Base-by-base conservation (phyloP, 2,329 filamentous ascomycete species). In the Colletotrichum sp. region DNA sequence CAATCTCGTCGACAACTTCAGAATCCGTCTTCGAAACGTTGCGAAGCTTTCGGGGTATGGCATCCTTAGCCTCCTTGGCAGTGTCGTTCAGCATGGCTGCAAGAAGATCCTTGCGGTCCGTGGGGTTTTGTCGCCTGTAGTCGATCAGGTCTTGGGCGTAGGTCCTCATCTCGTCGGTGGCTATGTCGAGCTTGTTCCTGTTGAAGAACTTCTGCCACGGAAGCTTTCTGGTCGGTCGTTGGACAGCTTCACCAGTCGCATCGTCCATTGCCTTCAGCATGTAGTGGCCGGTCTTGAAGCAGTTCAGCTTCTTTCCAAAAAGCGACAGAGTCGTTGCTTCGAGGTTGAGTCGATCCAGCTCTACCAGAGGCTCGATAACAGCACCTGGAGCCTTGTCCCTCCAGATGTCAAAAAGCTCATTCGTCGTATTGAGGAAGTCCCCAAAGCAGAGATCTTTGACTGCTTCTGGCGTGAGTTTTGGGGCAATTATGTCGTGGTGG, bases 1-100 rank as follows among this genome's bases (percentile, higher is more conserved):
- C 90, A 78, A 95, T 92, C 81, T 95, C 93, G 82, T 94, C 92
- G 64, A 93, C 88, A 65, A 94, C 88, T 75, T 91, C 90, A 12
- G 89, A 89, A 6, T 94, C 18, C 16, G 2, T 34, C 58, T 13
- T 61, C 8, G 16, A 61, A 15, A 8, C 4, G 3, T 32, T 30
- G 0, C 2, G 18, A 1, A n/a, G n/a, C 13, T 34, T n/a, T n/a
- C n/a, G n/a, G n/a, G n/a, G n/a, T n/a, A n/a, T n/a, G n/a, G n/a
- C n/a, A n/a, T n/a, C n/a, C n/a, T n/a, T n/a, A n/a, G n/a, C n/a
- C n/a, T n/a, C 93, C 55, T 86, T 88, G 15, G 85, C 88, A 71
- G 36, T 36, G 3, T 5, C 16, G 4, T 89, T 87, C 74, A 94
- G 81, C 81, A 95, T 86, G 5, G 89, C 88, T 67, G 92, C 87